These are phyloP conservation scores for Nannochloropsis salina DNA, from an alignment of 108 stramenopile genomes.

Conservation along the genomic window DNA sequence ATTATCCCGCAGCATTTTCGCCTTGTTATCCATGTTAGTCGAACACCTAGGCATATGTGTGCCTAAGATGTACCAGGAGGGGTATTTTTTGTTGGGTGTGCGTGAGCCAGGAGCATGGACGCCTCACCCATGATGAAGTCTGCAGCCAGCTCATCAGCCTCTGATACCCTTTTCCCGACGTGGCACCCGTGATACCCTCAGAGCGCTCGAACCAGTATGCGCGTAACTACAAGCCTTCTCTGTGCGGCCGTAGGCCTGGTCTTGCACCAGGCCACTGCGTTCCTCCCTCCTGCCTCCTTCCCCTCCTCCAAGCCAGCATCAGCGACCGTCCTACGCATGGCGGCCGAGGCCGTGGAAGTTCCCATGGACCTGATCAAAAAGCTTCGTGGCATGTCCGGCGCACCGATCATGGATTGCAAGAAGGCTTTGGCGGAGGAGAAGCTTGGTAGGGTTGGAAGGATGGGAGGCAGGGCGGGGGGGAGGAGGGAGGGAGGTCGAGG, in stretches of 20 bases:
- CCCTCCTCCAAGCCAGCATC: neutral
- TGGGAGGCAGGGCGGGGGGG: conserved; percentile 16
- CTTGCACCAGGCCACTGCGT: neutral
- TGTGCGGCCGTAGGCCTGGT: neutral
- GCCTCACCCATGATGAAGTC: too few relatives aligned
- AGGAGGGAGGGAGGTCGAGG: too few relatives aligned
- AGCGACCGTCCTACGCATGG: neutral
- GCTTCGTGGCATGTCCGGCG: conserved; percentile 54
- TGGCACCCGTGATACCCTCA: too few relatives aligned
- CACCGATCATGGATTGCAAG: conserved; percentile 61
- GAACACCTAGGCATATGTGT: too few relatives aligned
- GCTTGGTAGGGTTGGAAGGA: neutral
- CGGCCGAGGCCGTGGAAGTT: neutral
- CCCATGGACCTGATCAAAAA: conserved; percentile 52
- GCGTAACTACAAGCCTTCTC: neutral
- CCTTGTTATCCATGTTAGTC: too few relatives aligned
- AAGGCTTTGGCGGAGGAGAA: conserved; percentile 26
- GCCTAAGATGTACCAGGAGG: too few relatives aligned
- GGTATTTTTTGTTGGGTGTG: too few relatives aligned
- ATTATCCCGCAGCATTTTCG: too few relatives aligned
- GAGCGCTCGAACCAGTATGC: neutral
- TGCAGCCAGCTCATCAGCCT: too few relatives aligned
- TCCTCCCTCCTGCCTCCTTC: neutral
- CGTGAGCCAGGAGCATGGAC: too few relatives aligned
- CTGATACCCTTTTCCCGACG: too few relatives aligned